Conservation (phyloP, 2,329 filamentous ascomycete species). For the Ophiostoma ips region DNA sequence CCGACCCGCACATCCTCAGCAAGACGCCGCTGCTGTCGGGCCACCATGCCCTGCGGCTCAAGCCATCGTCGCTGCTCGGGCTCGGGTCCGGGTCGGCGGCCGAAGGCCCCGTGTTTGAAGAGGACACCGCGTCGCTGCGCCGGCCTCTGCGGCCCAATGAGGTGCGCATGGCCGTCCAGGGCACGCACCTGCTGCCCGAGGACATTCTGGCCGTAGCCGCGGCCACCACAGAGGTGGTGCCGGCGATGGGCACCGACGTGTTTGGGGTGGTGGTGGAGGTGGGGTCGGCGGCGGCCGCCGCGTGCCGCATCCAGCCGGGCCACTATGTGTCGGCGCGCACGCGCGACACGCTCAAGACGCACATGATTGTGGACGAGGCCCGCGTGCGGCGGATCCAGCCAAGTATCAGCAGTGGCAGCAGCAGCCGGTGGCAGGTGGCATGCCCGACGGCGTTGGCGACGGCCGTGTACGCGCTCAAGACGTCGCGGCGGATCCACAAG, state of each 20-base stretch:
- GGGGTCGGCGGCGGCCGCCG: constrained; percentile 23
- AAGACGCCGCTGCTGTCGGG: background rate
- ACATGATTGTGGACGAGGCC: constrained; percentile 20
- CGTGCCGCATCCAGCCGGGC: constrained; percentile 18
- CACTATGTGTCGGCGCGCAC: constrained; percentile 30
- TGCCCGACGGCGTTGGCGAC: constrained; percentile 27
- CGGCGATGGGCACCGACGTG: constrained; percentile 22
- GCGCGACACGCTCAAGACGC: constrained; percentile 23
- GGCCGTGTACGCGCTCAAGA: constrained; percentile 29
- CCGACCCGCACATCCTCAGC: background rate
- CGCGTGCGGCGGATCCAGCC: constrained; percentile 23
- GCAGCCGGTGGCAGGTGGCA: constrained; percentile 10
- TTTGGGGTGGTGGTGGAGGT: constrained; percentile 22
- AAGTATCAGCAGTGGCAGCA: too few species aligned
- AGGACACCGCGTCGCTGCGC: constrained; percentile 4
- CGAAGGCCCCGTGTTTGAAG: constrained; percentile 13
- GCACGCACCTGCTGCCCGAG: constrained; percentile 21
- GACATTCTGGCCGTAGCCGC: constrained; percentile 22
- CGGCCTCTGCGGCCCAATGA: constrained; percentile 19
- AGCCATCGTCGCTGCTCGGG: constrained; percentile 3
- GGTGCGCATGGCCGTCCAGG: constrained; percentile 27
- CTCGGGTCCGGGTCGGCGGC: constrained; percentile 7
- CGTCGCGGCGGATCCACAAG: constrained; percentile 16
- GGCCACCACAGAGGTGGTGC: too few species aligned
- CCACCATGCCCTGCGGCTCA: constrained; percentile 12